Evolutionary conservation across 208 protist species (phyloP).

Genomic region (Acanthamoeba divionensis): DNA sequence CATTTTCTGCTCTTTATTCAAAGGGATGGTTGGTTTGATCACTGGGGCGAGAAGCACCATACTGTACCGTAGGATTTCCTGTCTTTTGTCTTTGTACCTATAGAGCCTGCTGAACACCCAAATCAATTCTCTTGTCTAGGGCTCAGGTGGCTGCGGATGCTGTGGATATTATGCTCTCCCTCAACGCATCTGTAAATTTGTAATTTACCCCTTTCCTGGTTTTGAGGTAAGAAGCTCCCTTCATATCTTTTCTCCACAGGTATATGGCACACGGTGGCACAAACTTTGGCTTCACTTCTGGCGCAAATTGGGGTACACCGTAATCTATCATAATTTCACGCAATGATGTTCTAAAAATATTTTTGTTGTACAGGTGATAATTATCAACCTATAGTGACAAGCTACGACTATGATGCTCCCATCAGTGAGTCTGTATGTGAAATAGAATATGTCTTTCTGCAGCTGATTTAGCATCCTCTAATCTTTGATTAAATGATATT

Average conservation of each 20-base stretch:
- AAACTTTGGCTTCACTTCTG: constrained; percentile 31
- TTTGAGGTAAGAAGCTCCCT: too few relatives aligned
- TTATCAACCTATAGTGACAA: not conserved
- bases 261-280: constrained; percentile 27
- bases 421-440: constrained; percentile 1
- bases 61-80: too few relatives aligned
- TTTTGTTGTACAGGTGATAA: not conserved
- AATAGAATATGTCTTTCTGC: too few relatives aligned
- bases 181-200: constrained; percentile 7
- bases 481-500: not conserved
- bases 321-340: not conserved
- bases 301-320: not conserved
- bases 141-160: not conserved
- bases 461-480: too few relatives aligned
- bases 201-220: too few relatives aligned
- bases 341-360: not conserved
- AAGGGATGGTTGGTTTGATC: constrained; percentile 15
- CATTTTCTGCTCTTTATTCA: too few relatives aligned
- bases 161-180: not conserved
- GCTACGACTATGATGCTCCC: constrained; percentile 35
- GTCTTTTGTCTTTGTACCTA: too few relatives aligned
- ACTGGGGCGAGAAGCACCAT: constrained; percentile 20
- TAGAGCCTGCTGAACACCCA: too few relatives aligned
- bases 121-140: too few relatives aligned
- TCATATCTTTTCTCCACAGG: too few relatives aligned